phyloP scores from a whole-genome alignment of 1,284 basidiomycete genomes.

The Fomes fomentarius region DNA sequence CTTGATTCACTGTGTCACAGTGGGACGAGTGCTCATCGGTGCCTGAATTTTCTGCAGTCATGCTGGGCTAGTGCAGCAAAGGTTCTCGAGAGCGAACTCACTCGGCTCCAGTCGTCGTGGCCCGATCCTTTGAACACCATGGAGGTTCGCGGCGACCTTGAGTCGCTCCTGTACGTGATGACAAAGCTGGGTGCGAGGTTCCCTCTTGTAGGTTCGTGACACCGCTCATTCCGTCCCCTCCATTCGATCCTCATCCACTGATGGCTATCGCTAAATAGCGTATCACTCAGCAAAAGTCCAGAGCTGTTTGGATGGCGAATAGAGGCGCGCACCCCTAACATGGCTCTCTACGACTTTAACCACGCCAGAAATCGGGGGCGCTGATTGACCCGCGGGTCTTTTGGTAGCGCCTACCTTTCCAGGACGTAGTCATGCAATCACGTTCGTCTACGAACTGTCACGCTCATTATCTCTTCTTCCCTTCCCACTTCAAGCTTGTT shows the following conservation, averaged over 20 bases:
- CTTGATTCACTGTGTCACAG: too few species aligned
- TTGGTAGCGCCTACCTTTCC: not conserved
- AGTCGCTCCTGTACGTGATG: conserved; percentile 63
- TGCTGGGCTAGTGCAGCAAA: conserved; percentile 74
- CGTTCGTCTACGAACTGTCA: conserved; percentile 28
- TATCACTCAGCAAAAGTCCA: conserved; percentile 46
- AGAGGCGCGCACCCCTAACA: conserved; percentile 14
- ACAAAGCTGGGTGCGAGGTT: conserved; percentile 59
- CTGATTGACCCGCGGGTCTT: not conserved
- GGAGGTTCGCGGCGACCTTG: conserved; percentile 63
- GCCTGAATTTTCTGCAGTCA: too few species aligned
- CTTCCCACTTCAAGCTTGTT: conserved; percentile 15
- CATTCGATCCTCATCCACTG: not conserved
- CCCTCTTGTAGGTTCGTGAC: conserved; percentile 56
- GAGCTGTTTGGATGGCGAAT: conserved; percentile 35
- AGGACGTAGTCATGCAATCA: conserved; percentile 24
- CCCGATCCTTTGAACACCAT: conserved; percentile 52
- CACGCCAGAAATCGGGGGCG: not conserved
- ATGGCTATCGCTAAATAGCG: conserved; percentile 22
- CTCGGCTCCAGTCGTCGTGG: conserved; percentile 61
- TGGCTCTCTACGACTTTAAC: conserved; percentile 12
- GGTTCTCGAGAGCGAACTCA: conserved; percentile 64
- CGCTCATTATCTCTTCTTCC: conserved; percentile 15
- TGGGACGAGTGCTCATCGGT: too few species aligned
- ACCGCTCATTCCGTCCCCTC: not conserved